Conservation (phyloP, 2,329 filamentous ascomycete genomes). For the Penicillium sp. region DNA sequence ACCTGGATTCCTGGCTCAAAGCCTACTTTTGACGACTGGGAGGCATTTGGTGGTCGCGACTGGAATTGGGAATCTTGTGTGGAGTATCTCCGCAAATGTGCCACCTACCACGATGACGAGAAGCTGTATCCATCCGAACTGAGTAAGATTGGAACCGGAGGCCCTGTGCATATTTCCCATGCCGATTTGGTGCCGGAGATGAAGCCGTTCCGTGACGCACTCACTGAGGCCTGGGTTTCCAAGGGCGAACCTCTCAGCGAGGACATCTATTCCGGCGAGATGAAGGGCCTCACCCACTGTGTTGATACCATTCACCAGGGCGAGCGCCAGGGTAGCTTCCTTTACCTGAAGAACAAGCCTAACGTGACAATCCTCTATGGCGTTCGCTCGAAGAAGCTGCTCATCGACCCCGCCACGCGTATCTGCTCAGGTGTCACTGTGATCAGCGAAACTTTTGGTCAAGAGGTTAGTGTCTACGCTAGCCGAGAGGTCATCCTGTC, state of each 20-base stretch:
- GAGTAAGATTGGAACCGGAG: constrained; percentile 50
- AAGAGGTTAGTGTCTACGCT: constrained; percentile 48
- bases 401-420: constrained; percentile 45
- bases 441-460: constrained; percentile 36
- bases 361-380: constrained; percentile 51
- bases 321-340: constrained; percentile 49
- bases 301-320: constrained; percentile 58
- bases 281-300: constrained; percentile 55
- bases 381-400: constrained; percentile 51
- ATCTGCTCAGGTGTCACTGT: constrained; percentile 49
- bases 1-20: constrained; percentile 60
- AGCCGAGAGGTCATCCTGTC: constrained; percentile 49
- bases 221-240: constrained; percentile 52
- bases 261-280: constrained; percentile 52
- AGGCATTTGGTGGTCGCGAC: constrained; percentile 41
- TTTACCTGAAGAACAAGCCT: constrained; percentile 53
- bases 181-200: constrained; percentile 54
- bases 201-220: constrained; percentile 44
- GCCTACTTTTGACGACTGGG: constrained; percentile 54
- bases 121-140: constrained; percentile 45
- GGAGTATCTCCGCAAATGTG: constrained; percentile 53
- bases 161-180: constrained; percentile 54
- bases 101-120: constrained; percentile 57
- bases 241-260: constrained; percentile 53
- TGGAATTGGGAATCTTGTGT: constrained; percentile 57